Percentiles rank a stretch among this genome's conserved stretches.
Conservation (phyloP, 768 basidiomycete genomes). For the Tulasnella sp. region DNA sequence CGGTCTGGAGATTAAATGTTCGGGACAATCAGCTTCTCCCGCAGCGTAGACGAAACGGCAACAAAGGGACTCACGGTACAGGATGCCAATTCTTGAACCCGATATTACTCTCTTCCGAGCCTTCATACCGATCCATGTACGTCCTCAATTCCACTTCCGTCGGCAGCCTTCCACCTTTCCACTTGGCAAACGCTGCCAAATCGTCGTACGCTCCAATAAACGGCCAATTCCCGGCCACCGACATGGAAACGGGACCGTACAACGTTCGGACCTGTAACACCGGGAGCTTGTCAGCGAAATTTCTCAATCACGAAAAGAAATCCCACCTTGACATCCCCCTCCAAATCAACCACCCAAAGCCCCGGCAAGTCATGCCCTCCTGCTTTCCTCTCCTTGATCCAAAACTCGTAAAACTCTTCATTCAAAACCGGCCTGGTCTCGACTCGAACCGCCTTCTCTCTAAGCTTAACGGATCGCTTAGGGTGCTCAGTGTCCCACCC, state of each 20-base stretch:
- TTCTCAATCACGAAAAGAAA: not conserved
- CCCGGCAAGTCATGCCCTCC: slow-evolving; percentile 47
- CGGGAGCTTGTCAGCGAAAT: too few relatives aligned
- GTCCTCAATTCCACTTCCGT: slow-evolving; percentile 80
- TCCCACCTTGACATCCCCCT: slow-evolving; percentile 44
- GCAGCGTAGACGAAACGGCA: not conserved
- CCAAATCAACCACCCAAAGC: slow-evolving; percentile 57
- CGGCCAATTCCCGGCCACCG: slow-evolving; percentile 78
- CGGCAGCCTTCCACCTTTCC: slow-evolving; percentile 86
- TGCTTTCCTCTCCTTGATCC: slow-evolving; percentile 38
- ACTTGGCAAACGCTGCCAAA: slow-evolving; percentile 68
- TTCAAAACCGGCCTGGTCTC: slow-evolving; percentile 85
- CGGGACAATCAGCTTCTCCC: not conserved
- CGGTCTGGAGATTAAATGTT: slow-evolving; percentile 6
- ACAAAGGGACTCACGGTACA: slow-evolving; percentile 54
- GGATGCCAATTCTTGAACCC: slow-evolving; percentile 95
- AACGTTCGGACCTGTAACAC: slow-evolving; percentile 80
- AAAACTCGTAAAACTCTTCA: slow-evolving; percentile 71
- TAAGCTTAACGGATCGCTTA: slow-evolving; percentile 48
- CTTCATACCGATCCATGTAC: slow-evolving; percentile 66
- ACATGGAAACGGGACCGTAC: slow-evolving; percentile 75
- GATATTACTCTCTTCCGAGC: slow-evolving; percentile 71
- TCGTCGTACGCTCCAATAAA: slow-evolving; percentile 69
- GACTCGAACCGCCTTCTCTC: slow-evolving; percentile 53
- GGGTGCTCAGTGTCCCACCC: slow-evolving; percentile 97